These are phyloP conservation scores for Boletus edulis DNA, from an alignment of 768 basidiomycete genomes.

Conservation along the genomic window DNA sequence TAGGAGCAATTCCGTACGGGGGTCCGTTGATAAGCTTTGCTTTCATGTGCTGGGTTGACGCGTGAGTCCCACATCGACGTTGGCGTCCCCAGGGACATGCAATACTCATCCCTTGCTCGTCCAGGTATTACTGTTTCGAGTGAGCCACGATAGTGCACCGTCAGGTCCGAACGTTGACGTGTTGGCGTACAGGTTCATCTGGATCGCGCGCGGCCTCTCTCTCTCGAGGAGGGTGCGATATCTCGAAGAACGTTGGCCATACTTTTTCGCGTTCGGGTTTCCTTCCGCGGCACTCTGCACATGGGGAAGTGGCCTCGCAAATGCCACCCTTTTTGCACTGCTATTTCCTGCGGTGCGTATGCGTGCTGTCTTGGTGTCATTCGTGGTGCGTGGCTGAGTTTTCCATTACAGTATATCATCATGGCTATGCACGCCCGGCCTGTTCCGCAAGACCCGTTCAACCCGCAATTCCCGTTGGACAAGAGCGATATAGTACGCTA, in stretches of 20 bases:
- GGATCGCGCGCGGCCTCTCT: slow-evolving; percentile 72
- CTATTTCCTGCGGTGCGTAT: slow-evolving; percentile 70
- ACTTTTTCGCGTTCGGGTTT: slow-evolving; percentile 84
- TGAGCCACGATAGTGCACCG: slow-evolving; percentile 33
- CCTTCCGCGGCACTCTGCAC: slow-evolving; percentile 72
- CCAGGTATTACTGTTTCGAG: slow-evolving; percentile 90
- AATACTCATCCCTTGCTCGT: not conserved
- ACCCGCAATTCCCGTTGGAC: slow-evolving; percentile 41
- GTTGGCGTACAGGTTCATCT: slow-evolving; percentile 55
- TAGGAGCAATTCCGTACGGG: slow-evolving; percentile 61
- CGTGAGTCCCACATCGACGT: slow-evolving; percentile 53
- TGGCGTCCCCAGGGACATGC: not conserved
- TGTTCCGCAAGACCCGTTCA: slow-evolving; percentile 73
- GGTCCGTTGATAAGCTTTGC: slow-evolving; percentile 62
- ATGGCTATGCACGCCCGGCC: slow-evolving; percentile 80
- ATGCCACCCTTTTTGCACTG: slow-evolving; percentile 80
- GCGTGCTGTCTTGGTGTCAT: not conserved
- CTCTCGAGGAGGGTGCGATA: slow-evolving; percentile 66
- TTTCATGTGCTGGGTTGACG: slow-evolving; percentile 84
- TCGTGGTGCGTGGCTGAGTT: slow-evolving; percentile 3
- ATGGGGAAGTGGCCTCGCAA: slow-evolving; percentile 72
- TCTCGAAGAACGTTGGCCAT: slow-evolving; percentile 88
- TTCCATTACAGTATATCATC: slow-evolving; percentile 65
- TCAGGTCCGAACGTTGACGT: slow-evolving; percentile 12
- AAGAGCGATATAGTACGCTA: slow-evolving; percentile 48